Conservation (phyloP, 441 rosid genomes). For the Monsonia emarginata region DNA sequence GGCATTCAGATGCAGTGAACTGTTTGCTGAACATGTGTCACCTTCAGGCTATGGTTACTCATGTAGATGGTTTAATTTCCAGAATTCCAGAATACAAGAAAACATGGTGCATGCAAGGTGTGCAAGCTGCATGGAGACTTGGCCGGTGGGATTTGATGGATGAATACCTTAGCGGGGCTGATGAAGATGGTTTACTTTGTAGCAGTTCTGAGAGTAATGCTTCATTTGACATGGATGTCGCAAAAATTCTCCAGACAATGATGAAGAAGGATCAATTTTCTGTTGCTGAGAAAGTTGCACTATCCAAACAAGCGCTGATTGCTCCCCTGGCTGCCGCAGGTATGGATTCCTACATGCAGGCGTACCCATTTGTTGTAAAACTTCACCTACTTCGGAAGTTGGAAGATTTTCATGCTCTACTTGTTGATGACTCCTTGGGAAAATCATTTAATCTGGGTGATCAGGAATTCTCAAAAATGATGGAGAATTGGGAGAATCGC, state of each 20-base stretch:
- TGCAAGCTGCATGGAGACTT: conserved; percentile 99
- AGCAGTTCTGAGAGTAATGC: conserved; percentile 97
- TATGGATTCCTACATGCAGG: conserved; percentile 91
- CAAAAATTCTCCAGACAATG: conserved; percentile 88
- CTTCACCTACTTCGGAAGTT: conserved; percentile 84
- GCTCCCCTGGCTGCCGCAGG: conserved; percentile 99
- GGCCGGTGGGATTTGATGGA: conserved; percentile 98
- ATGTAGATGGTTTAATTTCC: conserved; percentile 90
- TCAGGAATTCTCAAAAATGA: conserved; percentile 48
- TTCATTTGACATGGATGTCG: conserved; percentile 92
- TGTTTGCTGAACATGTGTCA: conserved; percentile 94
- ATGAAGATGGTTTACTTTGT: conserved; percentile 72
- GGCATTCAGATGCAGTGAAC: conserved; percentile 94
- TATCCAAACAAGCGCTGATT: conserved; percentile 87
- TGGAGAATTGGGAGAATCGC: conserved; percentile 82
- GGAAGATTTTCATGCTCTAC: conserved; percentile 74
- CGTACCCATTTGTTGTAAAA: conserved; percentile 88
- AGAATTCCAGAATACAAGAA: conserved; percentile 84
- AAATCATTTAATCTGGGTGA: conserved; percentile 54
- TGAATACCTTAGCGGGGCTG: conserved; percentile 87
- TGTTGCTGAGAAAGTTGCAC: conserved; percentile 73
- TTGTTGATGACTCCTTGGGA: conserved; percentile 71
- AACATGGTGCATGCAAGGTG: conserved; percentile 99
- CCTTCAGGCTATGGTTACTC: conserved; percentile 98
- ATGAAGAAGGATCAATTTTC: conserved; percentile 81